Conservation (phyloP, 2,329 filamentous ascomycete species). For the Cercospora zeina region DNA sequence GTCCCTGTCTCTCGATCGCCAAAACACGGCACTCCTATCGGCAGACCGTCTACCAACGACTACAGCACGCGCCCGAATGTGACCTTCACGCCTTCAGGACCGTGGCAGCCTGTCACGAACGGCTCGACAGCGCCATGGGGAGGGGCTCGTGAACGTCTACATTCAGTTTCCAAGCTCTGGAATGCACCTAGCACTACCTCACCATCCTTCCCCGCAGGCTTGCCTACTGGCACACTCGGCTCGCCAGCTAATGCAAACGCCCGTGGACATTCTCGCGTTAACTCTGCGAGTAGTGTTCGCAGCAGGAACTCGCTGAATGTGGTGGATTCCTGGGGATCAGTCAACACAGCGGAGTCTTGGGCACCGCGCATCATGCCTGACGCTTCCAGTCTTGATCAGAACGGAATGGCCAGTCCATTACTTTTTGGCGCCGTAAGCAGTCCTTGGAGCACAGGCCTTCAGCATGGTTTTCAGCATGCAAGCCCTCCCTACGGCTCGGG, state of each 20-base stretch:
- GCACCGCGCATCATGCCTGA: slow-evolving; percentile 27
- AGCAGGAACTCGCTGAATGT: slow-evolving; percentile 39
- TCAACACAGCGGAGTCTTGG: slow-evolving; percentile 24
- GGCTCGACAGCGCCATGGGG: slow-evolving; percentile 12
- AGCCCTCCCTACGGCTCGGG: slow-evolving; percentile 32
- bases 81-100: slow-evolving; percentile 19
- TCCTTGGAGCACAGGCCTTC: slow-evolving; percentile 40
- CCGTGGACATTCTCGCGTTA: slow-evolving; percentile 46
- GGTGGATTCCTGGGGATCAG: slow-evolving; percentile 32
- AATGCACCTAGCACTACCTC: slow-evolving; percentile 25
- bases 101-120: slow-evolving; percentile 11
- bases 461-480: slow-evolving; percentile 20
- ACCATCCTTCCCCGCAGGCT: slow-evolving; percentile 41
- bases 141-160: slow-evolving; percentile 30
- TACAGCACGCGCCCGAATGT: slow-evolving; percentile 15
- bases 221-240: slow-evolving; percentile 35
- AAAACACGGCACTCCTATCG: slow-evolving; percentile 20
- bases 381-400: slow-evolving; percentile 31
- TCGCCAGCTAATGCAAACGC: slow-evolving; percentile 28
- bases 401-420: slow-evolving; percentile 45
- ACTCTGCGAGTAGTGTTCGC: slow-evolving; percentile 46
- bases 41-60: slow-evolving; percentile 12
- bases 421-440: slow-evolving; percentile 45
- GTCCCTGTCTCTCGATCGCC: slow-evolving; percentile 36
- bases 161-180: slow-evolving; percentile 39